These are phyloP conservation scores for Psilocybe cubensis DNA, from an alignment of 768 basidiomycete genomes.

Conservation along the genomic window DNA sequence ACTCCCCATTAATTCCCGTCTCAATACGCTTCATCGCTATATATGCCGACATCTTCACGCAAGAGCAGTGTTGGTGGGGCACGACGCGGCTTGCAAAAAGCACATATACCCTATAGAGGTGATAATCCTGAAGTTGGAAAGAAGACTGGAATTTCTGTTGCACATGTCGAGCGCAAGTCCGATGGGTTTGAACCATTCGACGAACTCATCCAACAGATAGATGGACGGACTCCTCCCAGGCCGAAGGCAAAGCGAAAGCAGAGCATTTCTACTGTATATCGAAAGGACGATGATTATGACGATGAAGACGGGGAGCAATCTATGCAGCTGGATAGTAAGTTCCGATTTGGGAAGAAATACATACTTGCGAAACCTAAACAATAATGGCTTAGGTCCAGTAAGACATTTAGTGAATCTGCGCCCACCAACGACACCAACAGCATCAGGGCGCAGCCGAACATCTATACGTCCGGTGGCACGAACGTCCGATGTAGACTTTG, in stretches of 20 bases:
- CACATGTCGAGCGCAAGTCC: constrained; percentile 69
- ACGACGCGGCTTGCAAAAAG: constrained; percentile 63
- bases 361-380: neutral
- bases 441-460: constrained; percentile 37
- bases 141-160: constrained; percentile 76
- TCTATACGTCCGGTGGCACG: constrained; percentile 54
- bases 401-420: constrained; percentile 45
- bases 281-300: constrained; percentile 46
- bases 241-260: constrained; percentile 52
- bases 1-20: neutral
- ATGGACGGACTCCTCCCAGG: constrained; percentile 64
- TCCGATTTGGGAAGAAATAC: neutral
- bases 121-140: constrained; percentile 80
- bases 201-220: constrained; percentile 70
- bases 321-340: constrained; percentile 80
- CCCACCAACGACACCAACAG: constrained; percentile 44
- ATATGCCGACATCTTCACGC: constrained; percentile 47
- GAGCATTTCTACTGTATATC: constrained; percentile 38
- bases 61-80: constrained; percentile 49
- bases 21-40: neutral
- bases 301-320: constrained; percentile 71
- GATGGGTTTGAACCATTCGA: constrained; percentile 87
- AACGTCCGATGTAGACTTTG: constrained; percentile 60
- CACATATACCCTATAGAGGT: constrained; percentile 78
- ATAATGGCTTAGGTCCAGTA: constrained; percentile 37